Base-by-base conservation (phyloP, 371 early-diverging fungal genomes). In the Choanephora cucurbitarum region DNA sequence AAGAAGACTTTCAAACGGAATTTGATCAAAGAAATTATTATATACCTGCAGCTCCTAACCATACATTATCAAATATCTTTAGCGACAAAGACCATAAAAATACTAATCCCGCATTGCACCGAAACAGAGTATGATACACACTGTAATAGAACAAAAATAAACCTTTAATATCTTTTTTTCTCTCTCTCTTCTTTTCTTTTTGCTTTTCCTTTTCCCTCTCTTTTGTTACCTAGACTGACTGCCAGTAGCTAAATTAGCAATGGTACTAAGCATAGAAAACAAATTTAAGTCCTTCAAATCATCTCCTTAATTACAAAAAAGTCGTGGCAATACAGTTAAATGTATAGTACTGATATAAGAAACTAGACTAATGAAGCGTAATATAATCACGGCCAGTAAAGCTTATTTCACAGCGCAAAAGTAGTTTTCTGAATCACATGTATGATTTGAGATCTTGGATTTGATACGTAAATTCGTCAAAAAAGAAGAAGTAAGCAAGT, bases 171-270 rank as follows among this genome's bases (percentile, higher is more conserved):
- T n/a, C n/a, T 28, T 28, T 28, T 3, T 28, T 28, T 3, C 14
- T 37, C 32, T 37, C 39, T 44, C 23, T 14, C 28, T 40, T 23
- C 53, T n/a, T n/a, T n/a, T n/a, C n/a, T n/a, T n/a, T n/a, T n/a
- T n/a, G n/a, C n/a, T n/a, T n/a, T n/a, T 28, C 7, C 7, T 3
- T 28, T 28, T 3, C 14, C 10, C 32, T 37, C 39, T 44, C 23
- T 14, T 18, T 40, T 23, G n/a, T 32, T 60, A 48, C 41, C 39
- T 21, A 31, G 11, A 41, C 14, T 14, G 17, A 39, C 39, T 8
- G 18, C 13, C 14, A 10, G 33, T 43, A 53, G 63, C 31, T 52
- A 34, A 39, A 58, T 63, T 63, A 45, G 1, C 31, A 63, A 63
- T 58, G 63, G 52, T 57, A 57, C 63, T 32, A 44, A 40, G 7